Conservation (phyloP, 345 rosid genomes). For the Turritis glabra region DNA sequence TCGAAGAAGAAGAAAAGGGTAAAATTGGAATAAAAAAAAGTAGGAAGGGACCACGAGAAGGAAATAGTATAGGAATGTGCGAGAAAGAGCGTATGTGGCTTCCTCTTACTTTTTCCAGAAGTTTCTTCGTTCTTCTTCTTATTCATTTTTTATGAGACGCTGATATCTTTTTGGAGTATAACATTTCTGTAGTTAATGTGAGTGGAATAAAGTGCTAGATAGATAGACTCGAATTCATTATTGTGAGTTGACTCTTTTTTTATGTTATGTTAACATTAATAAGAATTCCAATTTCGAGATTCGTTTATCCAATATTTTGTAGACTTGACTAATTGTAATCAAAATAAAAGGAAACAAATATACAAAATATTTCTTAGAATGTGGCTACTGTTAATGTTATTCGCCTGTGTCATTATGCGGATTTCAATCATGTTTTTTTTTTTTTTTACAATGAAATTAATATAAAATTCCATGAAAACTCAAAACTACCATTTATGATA, state of each 20-base stretch:
- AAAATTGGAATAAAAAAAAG: slow-evolving; percentile 6
- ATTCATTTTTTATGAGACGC: neutral
- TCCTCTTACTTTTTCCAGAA: slow-evolving; percentile 52
- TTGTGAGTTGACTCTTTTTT: slow-evolving; percentile 13
- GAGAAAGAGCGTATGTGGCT: slow-evolving; percentile 38
- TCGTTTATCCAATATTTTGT: neutral
- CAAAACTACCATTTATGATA: too few relatives aligned
- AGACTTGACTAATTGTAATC: neutral
- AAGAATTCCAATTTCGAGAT: neutral
- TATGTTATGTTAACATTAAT: neutral
- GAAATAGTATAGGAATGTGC: slow-evolving; percentile 40
- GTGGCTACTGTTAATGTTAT: too few relatives aligned
- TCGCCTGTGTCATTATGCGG: too few relatives aligned
- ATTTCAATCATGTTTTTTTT: too few relatives aligned
- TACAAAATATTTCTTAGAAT: too few relatives aligned
- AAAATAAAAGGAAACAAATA: too few relatives aligned
- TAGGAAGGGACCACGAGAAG: slow-evolving; percentile 33
- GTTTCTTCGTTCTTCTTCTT: slow-evolving; percentile 33
- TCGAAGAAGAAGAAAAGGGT: slow-evolving; percentile 22
- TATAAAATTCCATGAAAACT: too few relatives aligned
- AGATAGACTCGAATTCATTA: neutral
- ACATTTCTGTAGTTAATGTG: slow-evolving; percentile 24
- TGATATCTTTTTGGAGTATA: slow-evolving; percentile 10
- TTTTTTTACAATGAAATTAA: too few relatives aligned
- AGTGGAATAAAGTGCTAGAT: slow-evolving; percentile 9